Conservation (phyloP, 371 early-diverging fungal genomes). For the Chytridium lagenaria region DNA sequence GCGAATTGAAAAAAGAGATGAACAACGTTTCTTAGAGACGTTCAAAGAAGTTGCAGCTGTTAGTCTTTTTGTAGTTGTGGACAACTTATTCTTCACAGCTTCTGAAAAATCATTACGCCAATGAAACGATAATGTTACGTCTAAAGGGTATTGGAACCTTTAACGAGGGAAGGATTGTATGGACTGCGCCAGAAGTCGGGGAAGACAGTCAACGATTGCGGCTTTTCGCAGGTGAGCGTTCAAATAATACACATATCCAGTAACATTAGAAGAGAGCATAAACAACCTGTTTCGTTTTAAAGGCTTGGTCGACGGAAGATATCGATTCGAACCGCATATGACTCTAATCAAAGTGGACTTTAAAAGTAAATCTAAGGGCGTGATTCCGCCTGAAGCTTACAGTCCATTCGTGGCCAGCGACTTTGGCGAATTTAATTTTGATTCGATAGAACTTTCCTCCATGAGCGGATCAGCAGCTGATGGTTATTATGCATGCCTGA, state of each 20-base stretch:
- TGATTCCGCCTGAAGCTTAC: background rate
- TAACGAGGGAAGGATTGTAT: slow-evolving; percentile 4
- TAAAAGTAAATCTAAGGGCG: background rate
- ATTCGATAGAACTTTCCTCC: background rate
- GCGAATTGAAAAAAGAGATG: background rate
- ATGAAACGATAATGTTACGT: background rate
- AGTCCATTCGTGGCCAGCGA: background rate
- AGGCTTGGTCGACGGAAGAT: slow-evolving; percentile 11
- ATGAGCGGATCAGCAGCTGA: slow-evolving; percentile 1
- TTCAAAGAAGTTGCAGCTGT: background rate
- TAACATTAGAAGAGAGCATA: background rate
- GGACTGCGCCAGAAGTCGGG: background rate
- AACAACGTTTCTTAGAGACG: background rate
- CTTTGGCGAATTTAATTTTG: background rate
- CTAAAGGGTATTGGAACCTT: slow-evolving; percentile 1
- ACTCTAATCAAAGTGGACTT: background rate
- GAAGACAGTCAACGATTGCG: background rate
- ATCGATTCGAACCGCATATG: slow-evolving; percentile 4
- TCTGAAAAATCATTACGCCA: background rate
- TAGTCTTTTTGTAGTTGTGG: background rate
- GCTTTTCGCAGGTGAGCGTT: slow-evolving; percentile 1
- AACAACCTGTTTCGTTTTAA: background rate
- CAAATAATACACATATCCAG: background rate
- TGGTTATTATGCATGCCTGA: too few relatives aligned
- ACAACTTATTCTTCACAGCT: background rate